Percentiles rank a stretch among this genome's conserved stretches.
Evolutionary conservation across 2,329 filamentous ascomycete genomes (phyloP).

Genomic region (Leptographium lundbergii): DNA sequence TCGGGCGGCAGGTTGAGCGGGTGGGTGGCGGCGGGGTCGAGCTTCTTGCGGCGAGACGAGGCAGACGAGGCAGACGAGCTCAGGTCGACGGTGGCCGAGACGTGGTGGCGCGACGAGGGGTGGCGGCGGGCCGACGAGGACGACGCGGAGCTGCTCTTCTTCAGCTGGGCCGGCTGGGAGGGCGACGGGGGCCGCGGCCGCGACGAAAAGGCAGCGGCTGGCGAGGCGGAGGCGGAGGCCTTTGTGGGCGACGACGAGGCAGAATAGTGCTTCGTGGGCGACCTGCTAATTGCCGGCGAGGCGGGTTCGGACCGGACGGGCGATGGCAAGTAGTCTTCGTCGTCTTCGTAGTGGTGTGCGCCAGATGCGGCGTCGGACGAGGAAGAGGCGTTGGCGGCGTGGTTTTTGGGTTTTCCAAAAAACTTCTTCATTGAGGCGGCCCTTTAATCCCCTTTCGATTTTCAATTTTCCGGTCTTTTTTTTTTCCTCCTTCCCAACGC

Average conservation of each 20-base stretch:
- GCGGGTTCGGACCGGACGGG: slow-evolving; percentile 8
- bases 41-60: slow-evolving; percentile 37
- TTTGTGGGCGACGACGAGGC: slow-evolving; percentile 10
- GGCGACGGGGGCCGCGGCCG: background rate
- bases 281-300: slow-evolving; percentile 10
- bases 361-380: slow-evolving; percentile 1
- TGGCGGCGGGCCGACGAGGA: slow-evolving; percentile 2
- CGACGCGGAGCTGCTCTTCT: background rate
- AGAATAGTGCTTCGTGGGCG: slow-evolving; percentile 20
- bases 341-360: slow-evolving; percentile 17
- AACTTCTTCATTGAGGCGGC: slow-evolving; percentile 32
- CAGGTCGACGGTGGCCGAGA: background rate
- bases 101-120: background rate
- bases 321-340: slow-evolving; percentile 17
- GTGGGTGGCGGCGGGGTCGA: slow-evolving; percentile 56
- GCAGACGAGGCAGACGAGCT: slow-evolving; percentile 18
- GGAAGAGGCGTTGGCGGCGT: slow-evolving; percentile 6
- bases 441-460: background rate
- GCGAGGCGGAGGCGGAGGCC: slow-evolving; percentile 1
- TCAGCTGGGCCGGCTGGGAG: background rate
- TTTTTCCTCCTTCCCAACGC: background rate
- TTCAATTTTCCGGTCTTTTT: background rate
- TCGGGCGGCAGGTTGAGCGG: slow-evolving; percentile 85
- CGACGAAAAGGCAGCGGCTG: background rate
- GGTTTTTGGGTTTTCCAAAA: slow-evolving; percentile 32